Evolutionary conservation across 495 filamentous ascomycete species (phyloP), one percentile per base, ranked within the genome.

Genomic region (Talaromyces stipitatus): DNA sequence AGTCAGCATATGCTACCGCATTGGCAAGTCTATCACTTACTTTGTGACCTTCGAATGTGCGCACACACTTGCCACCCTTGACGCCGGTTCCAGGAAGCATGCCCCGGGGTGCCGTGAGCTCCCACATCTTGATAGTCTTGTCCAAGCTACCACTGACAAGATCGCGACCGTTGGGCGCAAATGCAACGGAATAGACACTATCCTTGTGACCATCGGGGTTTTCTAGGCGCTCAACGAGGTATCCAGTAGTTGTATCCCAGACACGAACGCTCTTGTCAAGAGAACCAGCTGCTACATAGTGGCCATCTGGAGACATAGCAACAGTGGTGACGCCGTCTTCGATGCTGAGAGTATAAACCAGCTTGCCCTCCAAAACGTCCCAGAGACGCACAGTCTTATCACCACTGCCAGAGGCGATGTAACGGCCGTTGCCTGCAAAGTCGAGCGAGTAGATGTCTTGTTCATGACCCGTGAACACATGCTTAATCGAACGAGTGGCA

Each of bases 41-140:
- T 75, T 91, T 86, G 70, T 95, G 90, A 57, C 90, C 90, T 66
- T 95, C 90, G 65, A 95, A 95, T 2, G 90, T 95, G 67, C 88
- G 88, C 57, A 90, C 79, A 69, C 91, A 92, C 64, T 89, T 82
- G 54, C 90, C 89, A 50, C 86, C 84, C 78, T 88, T 90, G 36
- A 82, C 74, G 47, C 80, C 80, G 45, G 77, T 77, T 64, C 81
- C 82, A 38, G 80, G 74, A 54, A 84, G 77, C 59, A 79, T 70
- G 48, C 82, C 83, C 57, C 88, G 80, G 48, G 88, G 82, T 27
- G 86, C 81, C 26, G 79, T 81, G 38, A 95, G 78, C 71, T 95
- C 90, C 90, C 90, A 95, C 80, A 94, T 88, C 79, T 95, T 95
- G 76, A 95, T 95, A 2, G 90, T 94, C 79, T 92, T 92, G 69